phyloP scores from a whole-genome alignment of 1,284 basidiomycete species.

The Microbotryum violaceum region DNA sequence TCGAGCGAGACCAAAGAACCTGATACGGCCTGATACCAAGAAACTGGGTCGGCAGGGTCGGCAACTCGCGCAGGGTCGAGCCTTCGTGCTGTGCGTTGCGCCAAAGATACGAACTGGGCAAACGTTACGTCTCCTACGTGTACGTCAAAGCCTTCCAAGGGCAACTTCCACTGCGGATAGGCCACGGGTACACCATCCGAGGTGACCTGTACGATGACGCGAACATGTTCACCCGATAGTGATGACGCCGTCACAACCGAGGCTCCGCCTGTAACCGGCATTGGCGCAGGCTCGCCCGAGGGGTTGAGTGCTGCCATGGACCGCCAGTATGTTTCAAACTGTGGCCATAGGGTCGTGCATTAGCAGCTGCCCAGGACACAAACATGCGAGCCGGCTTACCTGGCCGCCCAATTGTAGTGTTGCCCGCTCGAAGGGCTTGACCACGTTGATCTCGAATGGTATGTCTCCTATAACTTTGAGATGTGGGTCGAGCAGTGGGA shows the following conservation, averaged over 20 bases:
- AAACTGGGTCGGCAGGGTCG: slow-evolving; percentile 43
- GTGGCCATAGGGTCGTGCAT: neutral
- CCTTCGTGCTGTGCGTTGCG: slow-evolving; percentile 49
- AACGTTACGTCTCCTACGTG: slow-evolving; percentile 75
- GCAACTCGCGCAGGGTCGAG: slow-evolving; percentile 35
- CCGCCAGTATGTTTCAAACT: slow-evolving; percentile 87
- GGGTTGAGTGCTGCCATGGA: slow-evolving; percentile 51
- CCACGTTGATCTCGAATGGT: slow-evolving; percentile 77
- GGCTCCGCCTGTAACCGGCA: slow-evolving; percentile 12
- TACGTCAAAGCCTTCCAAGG: slow-evolving; percentile 65
- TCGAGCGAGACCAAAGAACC: slow-evolving; percentile 61
- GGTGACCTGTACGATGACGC: slow-evolving; percentile 83
- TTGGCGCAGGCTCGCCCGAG: slow-evolving; percentile 12
- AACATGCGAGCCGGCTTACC: slow-evolving; percentile 41
- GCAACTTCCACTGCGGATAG: slow-evolving; percentile 63
- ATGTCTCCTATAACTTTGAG: slow-evolving; percentile 94
- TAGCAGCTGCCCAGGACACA: neutral
- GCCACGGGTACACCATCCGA: slow-evolving; percentile 80
- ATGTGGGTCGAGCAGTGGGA: slow-evolving; percentile 86
- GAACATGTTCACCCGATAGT: slow-evolving; percentile 76
- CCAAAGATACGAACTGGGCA: slow-evolving; percentile 66
- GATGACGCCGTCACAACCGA: slow-evolving; percentile 70
- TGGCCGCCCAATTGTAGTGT: slow-evolving; percentile 93
- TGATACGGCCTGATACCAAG: slow-evolving; percentile 55
- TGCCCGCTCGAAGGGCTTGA: slow-evolving; percentile 84